These are phyloP conservation scores for Tetrapisispora fleetii DNA, from an alignment of 805 yeast species.

Conservation along the genomic window DNA sequence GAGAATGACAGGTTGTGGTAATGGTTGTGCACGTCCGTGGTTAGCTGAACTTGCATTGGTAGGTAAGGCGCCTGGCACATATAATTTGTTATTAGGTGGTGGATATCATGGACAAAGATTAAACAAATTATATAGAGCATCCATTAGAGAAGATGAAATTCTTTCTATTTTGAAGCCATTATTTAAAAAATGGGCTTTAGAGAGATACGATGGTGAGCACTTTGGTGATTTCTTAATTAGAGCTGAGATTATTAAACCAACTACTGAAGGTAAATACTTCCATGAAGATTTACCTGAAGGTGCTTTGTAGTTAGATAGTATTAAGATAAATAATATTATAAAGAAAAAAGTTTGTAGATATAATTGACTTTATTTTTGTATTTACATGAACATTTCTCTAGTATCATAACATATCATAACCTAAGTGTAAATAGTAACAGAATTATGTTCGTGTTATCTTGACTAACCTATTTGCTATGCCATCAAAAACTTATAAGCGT, in stretches of 20 bases:
- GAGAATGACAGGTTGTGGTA: conserved; percentile 99
- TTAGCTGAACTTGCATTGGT: conserved; percentile 91
- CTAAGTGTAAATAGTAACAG: too few species aligned
- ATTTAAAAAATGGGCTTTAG: conserved; percentile 90
- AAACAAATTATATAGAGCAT: conserved; percentile 80
- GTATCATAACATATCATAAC: too few species aligned
- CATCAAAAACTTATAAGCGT: too few species aligned
- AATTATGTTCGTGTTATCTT: too few species aligned
- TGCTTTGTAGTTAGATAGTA: conserved; percentile 27
- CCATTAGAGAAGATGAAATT: conserved; percentile 85
- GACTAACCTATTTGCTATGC: too few species aligned
- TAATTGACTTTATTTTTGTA: background rate
- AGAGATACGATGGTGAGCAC: conserved; percentile 84
- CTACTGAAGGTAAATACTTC: conserved; percentile 85
- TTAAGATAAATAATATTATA: background rate
- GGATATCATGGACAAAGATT: conserved; percentile 89
- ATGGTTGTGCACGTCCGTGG: conserved; percentile 99
- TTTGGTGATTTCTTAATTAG: conserved; percentile 91
- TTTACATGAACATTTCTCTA: background rate
- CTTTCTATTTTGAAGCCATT: conserved; percentile 67
- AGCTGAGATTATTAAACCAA: conserved; percentile 78
- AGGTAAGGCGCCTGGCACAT: conserved; percentile 90
- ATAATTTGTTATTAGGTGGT: conserved; percentile 91
- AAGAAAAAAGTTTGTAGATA: background rate
- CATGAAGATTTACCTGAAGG: conserved; percentile 89